Conservation (phyloP, 2,329 filamentous ascomycete genomes). For the Diaporthe citri region DNA sequence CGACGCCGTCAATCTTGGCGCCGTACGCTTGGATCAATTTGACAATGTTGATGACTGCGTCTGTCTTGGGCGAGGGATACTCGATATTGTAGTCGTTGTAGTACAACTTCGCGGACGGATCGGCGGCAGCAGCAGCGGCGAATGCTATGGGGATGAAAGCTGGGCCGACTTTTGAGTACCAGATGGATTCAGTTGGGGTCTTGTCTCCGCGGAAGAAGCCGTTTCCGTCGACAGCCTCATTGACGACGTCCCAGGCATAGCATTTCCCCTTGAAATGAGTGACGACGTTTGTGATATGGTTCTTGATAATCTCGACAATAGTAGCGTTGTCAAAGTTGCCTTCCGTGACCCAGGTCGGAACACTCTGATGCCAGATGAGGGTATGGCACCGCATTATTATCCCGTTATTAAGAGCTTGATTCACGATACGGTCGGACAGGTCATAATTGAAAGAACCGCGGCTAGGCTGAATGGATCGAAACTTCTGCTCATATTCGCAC, state of each 20-base stretch:
- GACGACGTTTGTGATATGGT: conserved; percentile 68
- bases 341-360: conserved; percentile 61
- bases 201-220: conserved; percentile 59
- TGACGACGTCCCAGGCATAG: conserved; percentile 73
- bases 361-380: conserved; percentile 59
- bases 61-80: conserved; percentile 42
- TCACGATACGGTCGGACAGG: conserved; percentile 60
- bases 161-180: conserved; percentile 67
- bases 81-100: conserved; percentile 63
- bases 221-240: conserved; percentile 70
- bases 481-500: conserved; percentile 72
- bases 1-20: conserved; percentile 64
- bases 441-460: conserved; percentile 68
- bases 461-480: conserved; percentile 70
- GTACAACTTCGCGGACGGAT: conserved; percentile 30
- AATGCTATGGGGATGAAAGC: conserved; percentile 68
- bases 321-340: conserved; percentile 68
- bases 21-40: conserved; percentile 50
- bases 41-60: conserved; percentile 51
- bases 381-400: conserved; percentile 71
- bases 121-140: conserved; percentile 34
- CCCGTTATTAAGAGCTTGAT: neutral
- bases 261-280: conserved; percentile 68
- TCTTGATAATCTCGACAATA: conserved; percentile 63
- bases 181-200: conserved; percentile 54